Base-by-base conservation (phyloP, 2,329 filamentous ascomycete genomes). In the Sarocladium strictum region DNA sequence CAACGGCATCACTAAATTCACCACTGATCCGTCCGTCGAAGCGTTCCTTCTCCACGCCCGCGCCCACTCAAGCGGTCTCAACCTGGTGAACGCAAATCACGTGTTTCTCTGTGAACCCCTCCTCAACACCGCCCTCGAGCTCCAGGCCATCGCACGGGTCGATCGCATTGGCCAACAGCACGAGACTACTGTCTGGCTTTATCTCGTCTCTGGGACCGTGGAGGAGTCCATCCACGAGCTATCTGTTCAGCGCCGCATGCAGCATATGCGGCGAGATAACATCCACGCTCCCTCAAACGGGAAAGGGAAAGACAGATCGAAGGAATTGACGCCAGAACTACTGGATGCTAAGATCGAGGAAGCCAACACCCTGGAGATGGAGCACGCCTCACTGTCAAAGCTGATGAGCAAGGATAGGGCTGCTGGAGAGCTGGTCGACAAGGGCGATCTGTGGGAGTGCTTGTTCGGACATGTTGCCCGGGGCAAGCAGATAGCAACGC, bases 91-190 rank as follows among this genome's bases (percentile, higher is more conserved):
- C 63, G 94, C 93, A 3, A 96, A 85, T 49, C 91, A 97, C 65
- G 91, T 97, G 1, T 95, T 97, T 65, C 79, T 99, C 3, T 96
- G 91, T 67, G 94, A 99, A 66, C 94, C 94, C 2, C 76, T 97
- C 3, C 84, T 97, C 61, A 96, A 97, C 65, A 93, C 93, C 0
- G 91, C 92, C 0, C 83, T 99, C 15, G 94, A 97, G 69, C 78
- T 97, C 10, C 94, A 99, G 69, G 93, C 92, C 14, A 96, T 97
- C 64, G 92, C 93, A 1, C 87, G 94, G 55, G 92, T 99, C 1
- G 91, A 99, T 66, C 84, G 94, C 33, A 99, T 99, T 59, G 94
- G 94, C 0, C 94, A 97, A 69, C 79, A 86, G 59, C 84, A 89
- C 53, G 80, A 89, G 60, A 99, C 94, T 0, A 96, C 90, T 0